phyloP scores from a whole-genome alignment of 2,329 filamentous ascomycete species.

The Fusarium domesticum region DNA sequence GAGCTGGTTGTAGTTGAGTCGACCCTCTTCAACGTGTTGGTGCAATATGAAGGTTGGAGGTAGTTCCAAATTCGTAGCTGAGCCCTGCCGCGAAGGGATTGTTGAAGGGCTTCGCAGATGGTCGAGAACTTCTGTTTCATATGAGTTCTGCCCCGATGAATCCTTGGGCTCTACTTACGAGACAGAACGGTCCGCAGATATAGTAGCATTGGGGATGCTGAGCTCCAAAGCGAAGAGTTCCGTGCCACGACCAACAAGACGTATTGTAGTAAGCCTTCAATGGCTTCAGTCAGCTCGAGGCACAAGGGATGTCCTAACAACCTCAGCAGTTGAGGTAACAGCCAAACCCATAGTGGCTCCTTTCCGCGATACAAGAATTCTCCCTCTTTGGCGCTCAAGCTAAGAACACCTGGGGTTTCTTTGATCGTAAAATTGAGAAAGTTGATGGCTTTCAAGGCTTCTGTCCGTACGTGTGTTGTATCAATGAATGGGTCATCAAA shows the following conservation, averaged over 20 bases:
- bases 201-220: conserved; percentile 41
- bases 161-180: conserved; percentile 36
- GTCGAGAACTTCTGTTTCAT: conserved; percentile 36
- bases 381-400: conserved; percentile 40
- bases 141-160: conserved; percentile 1
- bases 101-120: conserved; percentile 35
- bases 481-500: conserved; percentile 67
- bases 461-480: conserved; percentile 51
- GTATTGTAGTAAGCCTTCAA: conserved; percentile 53
- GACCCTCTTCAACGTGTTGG: conserved; percentile 32
- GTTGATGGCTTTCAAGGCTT: conserved; percentile 69
- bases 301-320: conserved; percentile 54
- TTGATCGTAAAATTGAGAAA: conserved; percentile 73
- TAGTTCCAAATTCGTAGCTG: conserved; percentile 32
- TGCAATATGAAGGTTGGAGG: conserved; percentile 40
- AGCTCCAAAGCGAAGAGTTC: conserved; percentile 47
- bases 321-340: conserved; percentile 56
- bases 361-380: conserved; percentile 51
- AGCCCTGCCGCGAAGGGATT: conserved; percentile 28
- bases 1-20: conserved; percentile 25
- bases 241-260: conserved; percentile 45
- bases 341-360: conserved; percentile 65
- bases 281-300: conserved; percentile 45
- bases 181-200: conserved; percentile 50
- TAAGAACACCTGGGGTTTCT: conserved; percentile 69